These are phyloP conservation scores for Xanthoceras sorbifolium DNA, from an alignment of 345 rosid genomes.

Conservation along the genomic window DNA sequence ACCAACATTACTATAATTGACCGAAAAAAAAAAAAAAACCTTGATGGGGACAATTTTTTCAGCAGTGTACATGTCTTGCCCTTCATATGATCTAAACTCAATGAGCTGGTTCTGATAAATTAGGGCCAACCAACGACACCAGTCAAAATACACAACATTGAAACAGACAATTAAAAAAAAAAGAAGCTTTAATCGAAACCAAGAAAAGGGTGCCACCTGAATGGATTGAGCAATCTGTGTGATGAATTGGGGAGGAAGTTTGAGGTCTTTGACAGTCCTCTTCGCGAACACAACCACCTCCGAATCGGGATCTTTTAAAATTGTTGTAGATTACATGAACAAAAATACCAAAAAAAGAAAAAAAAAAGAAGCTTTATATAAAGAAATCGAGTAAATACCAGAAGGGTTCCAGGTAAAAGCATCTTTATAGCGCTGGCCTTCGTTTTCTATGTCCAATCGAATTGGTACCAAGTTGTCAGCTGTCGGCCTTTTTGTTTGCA, in stretches of 20 bases:
- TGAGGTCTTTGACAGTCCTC: constrained; percentile 90
- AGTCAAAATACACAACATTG: neutral
- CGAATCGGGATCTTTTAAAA: constrained; percentile 73
- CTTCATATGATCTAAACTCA: constrained; percentile 85
- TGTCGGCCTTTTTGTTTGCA: constrained; percentile 63
- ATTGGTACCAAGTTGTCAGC: constrained; percentile 87
- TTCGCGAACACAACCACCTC: constrained; percentile 82
- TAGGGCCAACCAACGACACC: neutral
- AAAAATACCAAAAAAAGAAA: neutral
- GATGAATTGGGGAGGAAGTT: constrained; percentile 78
- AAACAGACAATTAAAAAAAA: neutral
- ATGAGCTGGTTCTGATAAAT: constrained; percentile 71
- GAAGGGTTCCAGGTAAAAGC: constrained; percentile 97
- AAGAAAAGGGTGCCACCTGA: constrained; percentile 49
- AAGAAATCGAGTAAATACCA: constrained; percentile 43
- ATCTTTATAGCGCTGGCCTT: constrained; percentile 84
- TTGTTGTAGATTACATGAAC: neutral
- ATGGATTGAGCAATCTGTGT: constrained; percentile 89
- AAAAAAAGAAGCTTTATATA: too few species aligned
- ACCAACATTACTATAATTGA: neutral
- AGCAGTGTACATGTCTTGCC: constrained; percentile 90
- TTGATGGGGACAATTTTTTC: constrained; percentile 94
- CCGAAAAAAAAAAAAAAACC: constrained; percentile 39
- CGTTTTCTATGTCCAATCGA: constrained; percentile 85
- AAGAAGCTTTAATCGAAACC: neutral